Conservation (phyloP, 164 flowering plant genomes). For the Magnolia sinica region DNA sequence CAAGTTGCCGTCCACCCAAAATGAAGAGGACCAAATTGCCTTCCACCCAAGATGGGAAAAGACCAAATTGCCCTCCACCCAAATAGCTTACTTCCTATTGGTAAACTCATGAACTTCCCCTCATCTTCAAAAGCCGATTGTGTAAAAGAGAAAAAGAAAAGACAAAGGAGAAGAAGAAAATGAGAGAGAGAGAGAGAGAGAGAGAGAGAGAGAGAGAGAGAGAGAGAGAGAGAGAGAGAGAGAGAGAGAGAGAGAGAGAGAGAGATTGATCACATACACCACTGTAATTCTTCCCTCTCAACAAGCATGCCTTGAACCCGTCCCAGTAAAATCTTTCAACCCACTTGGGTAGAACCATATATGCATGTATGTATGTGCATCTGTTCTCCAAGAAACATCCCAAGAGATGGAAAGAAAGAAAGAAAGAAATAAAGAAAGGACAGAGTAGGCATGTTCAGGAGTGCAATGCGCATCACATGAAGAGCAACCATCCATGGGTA, state of each 20-base stretch:
- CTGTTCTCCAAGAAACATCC: too few relatives aligned
- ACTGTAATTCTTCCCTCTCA: background rate
- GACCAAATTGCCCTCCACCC: constrained; percentile 7
- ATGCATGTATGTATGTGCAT: background rate
- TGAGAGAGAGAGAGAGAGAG: constrained; percentile 1
- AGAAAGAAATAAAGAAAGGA: too few relatives aligned
- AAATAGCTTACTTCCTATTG: constrained; percentile 18
- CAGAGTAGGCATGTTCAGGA: background rate
- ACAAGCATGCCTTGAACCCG: background rate
- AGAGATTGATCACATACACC: background rate
- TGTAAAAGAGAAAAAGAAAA: background rate
- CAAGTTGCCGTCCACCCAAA: background rate
- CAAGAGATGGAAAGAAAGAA: too few relatives aligned
- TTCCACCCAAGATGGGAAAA: background rate
- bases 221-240: too few relatives aligned
- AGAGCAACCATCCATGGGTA: background rate
- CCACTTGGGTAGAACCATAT: background rate
- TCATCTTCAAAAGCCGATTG: constrained; percentile 14
- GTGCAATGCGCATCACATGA: background rate
- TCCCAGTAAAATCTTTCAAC: background rate
- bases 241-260: too few relatives aligned
- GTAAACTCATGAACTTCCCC: constrained; percentile 50
- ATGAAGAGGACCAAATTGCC: background rate
- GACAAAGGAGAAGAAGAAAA: constrained; percentile 1
- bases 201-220: background rate